phyloP scores from a whole-genome alignment of 352 stramenopile species.

The Globisporangium apiculatum region DNA sequence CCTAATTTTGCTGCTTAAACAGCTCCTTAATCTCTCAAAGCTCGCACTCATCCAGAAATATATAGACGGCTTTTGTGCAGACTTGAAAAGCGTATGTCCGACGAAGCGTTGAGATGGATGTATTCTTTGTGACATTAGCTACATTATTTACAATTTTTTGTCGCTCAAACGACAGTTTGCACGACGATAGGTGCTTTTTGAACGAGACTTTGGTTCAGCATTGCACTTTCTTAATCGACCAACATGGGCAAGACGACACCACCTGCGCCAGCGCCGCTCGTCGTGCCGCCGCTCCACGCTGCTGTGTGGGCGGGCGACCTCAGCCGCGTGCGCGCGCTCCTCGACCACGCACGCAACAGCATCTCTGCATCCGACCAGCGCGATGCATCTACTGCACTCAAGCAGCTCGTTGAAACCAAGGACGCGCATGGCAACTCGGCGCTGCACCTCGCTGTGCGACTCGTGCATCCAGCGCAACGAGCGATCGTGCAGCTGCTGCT shows the following conservation, averaged over 20 bases:
- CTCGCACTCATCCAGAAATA: too few species aligned
- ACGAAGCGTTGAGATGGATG: too few species aligned
- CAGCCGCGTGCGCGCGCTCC: conserved; percentile 20
- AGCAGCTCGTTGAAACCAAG: conserved; percentile 41
- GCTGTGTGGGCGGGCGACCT: conserved; percentile 65
- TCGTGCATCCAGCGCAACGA: conserved; percentile 54
- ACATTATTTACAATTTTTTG: neutral
- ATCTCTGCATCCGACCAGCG: neutral
- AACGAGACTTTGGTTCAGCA: neutral
- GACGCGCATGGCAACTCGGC: conserved; percentile 63
- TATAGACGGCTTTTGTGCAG: too few species aligned
- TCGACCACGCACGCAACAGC: conserved; percentile 15
- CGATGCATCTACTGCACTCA: conserved; percentile 4
- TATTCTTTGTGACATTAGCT: too few species aligned
- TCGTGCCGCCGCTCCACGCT: conserved; percentile 41
- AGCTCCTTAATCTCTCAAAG: too few species aligned
- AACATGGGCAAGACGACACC: neutral
- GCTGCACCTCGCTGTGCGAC: conserved; percentile 62
- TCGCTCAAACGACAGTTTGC: neutral
- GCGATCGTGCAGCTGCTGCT: conserved; percentile 55
- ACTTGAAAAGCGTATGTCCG: too few species aligned
- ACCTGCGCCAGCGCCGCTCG: neutral
- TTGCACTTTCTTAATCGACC: neutral
- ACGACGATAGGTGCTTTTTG: too few species aligned
- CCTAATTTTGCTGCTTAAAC: too few species aligned